Evolutionary conservation across 1,284 basidiomycete species (phyloP).

Genomic region (Heliocybe sulcata): DNA sequence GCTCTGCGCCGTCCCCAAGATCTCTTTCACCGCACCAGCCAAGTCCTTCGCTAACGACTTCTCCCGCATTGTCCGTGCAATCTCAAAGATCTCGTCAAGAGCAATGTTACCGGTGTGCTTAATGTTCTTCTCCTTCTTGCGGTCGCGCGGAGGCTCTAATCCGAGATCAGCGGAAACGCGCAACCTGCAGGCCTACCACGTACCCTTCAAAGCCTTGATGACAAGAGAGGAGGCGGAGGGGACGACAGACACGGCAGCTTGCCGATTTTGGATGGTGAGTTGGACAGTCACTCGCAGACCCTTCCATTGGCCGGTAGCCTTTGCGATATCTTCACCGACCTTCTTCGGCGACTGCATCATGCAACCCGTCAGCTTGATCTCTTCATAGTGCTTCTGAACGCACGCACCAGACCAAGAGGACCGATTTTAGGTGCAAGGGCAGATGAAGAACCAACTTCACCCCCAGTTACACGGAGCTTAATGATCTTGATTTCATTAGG

Average conservation of each 20-base stretch:
- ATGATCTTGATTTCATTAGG: slow-evolving; percentile 97
- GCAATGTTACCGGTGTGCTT: slow-evolving; percentile 95
- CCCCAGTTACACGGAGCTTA: slow-evolving; percentile 98
- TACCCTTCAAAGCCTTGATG: slow-evolving; percentile 97
- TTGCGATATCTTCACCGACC: slow-evolving; percentile 99
- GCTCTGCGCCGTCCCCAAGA: slow-evolving; percentile 88
- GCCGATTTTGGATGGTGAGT: slow-evolving; percentile 99
- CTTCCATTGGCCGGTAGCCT: slow-evolving; percentile 98
- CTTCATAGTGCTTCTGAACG: background rate
- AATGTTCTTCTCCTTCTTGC: slow-evolving; percentile 99
- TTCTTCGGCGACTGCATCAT: slow-evolving; percentile 91
- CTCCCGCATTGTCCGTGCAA: slow-evolving; percentile 93
- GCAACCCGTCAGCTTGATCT: background rate
- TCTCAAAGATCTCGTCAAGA: slow-evolving; percentile 92
- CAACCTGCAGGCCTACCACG: slow-evolving; percentile 12
- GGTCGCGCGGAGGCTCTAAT: slow-evolving; percentile 96
- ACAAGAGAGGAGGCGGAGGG: slow-evolving; percentile 97
- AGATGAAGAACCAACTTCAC: slow-evolving; percentile 99
- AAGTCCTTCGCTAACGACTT: slow-evolving; percentile 95
- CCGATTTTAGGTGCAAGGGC: slow-evolving; percentile 99
- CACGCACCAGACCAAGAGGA: slow-evolving; percentile 95
- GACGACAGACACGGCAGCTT: slow-evolving; percentile 95
- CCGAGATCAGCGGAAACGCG: background rate
- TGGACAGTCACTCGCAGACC: slow-evolving; percentile 99
- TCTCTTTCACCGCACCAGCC: slow-evolving; percentile 90